phyloP scores from a whole-genome alignment of 495 filamentous ascomycete genomes.

The Hypoxylon intermedium region DNA sequence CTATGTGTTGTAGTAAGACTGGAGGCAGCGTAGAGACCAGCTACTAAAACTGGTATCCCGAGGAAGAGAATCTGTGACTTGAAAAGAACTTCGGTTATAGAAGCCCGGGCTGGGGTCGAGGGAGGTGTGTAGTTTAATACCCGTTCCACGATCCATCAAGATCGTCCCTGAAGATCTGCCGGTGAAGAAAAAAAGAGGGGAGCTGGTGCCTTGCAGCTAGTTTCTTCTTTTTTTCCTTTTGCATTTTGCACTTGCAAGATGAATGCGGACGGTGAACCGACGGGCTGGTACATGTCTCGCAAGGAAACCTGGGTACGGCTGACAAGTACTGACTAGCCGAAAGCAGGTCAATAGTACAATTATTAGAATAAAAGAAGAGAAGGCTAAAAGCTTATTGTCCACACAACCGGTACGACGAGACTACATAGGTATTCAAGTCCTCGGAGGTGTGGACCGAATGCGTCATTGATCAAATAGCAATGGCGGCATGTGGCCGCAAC shows the following conservation, averaged over 20 bases:
- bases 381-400: constrained; percentile 34
- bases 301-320: too few species aligned
- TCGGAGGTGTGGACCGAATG: constrained; percentile 36
- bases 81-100: constrained; percentile 9
- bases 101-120: neutral
- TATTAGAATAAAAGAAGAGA: neutral
- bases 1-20: constrained; percentile 14
- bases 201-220: constrained; percentile 35
- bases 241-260: constrained; percentile 7
- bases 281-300: neutral
- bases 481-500: constrained; percentile 33
- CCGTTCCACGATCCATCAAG: constrained; percentile 17
- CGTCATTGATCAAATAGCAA: constrained; percentile 44
- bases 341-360: neutral
- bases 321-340: too few species aligned
- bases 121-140: constrained; percentile 28
- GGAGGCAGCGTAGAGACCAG: constrained; percentile 3
- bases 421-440: constrained; percentile 17
- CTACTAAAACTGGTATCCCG: constrained; percentile 17
- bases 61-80: constrained; percentile 8
- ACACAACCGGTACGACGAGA: constrained; percentile 23
- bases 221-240: constrained; percentile 1
- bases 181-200: constrained; percentile 25
- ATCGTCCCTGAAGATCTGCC: constrained; percentile 35
- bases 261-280: constrained; percentile 3